Evolutionary conservation across 2,329 filamentous ascomycete genomes (phyloP), one percentile per base, ranked within the genome.

Genomic region (Coniella lustricola): DNA sequence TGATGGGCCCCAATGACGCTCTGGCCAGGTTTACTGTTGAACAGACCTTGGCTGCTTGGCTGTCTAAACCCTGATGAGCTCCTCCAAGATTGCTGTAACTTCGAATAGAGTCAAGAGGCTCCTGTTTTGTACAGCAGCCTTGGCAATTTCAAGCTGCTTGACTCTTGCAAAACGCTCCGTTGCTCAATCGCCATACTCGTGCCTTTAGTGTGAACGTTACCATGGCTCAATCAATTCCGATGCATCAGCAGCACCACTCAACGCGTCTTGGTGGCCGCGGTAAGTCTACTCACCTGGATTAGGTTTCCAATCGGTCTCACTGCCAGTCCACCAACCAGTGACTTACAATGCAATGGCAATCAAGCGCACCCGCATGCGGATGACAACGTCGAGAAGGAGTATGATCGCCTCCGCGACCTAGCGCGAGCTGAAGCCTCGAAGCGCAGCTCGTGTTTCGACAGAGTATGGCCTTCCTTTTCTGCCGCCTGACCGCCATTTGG

Each of bases 391-490:
- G 90, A 97, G 72, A 81, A 76, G 57, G 90, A 97, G 70, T 97
- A 97, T 68, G 90, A 97, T 64, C 86, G 88, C 46, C 78, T 97
- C 38, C 88, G 93, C 60, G 83, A 85, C 57, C 76, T 90, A 16
- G 93, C 91, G 16, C 82, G 87, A 55, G 75, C 82, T 59, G 90
- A 95, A 73, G 88, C 85, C 50, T 72, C 75, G 44, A 88, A 93
- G 71, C 85, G 88, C 57, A 80, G 80, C 55, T 75, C 78, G 45
- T 95, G 87, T 70, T 90, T 90, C 62, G 80, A 88, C 55, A 74
- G 75, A 61, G 84, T 87, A 71, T 48, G 72, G 64, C 29, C 14
- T 50, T 32, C 7, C 45, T 38, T 22, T 35, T 44, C 33, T 22
- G 22, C 12, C 38, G 31, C 17, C 36, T 22, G 37, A 29, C 46